Base-by-base conservation (phyloP, 2,329 filamentous ascomycete genomes). In the Neofusicoccum sp. region DNA sequence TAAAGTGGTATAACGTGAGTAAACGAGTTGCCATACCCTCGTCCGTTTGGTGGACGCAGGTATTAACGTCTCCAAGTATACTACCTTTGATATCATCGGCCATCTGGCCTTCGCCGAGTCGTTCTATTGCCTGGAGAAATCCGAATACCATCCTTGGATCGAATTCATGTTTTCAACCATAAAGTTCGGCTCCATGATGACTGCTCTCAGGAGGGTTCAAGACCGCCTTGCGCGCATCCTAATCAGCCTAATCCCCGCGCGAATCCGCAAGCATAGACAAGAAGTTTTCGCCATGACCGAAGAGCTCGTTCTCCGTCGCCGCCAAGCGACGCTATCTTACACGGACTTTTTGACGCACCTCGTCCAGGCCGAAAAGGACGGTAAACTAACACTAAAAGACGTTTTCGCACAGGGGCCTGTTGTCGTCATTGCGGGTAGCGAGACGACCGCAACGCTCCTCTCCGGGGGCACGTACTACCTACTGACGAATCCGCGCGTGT, bases 391-490 rank as follows among this genome's bases (percentile, higher is more conserved):
- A 9, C 22, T 43, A 12, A 6, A 9, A 22, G 56, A 59, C 49
- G 31, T 54, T 12, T 1, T 41, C 16, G 34, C 49, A 4, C 49
- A 54, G 11, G 36, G n/a, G 22, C 49, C 49, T 0, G 29, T 34
- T 11, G 16, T 54, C 8, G 49, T 81, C 65, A 61, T 78, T 5
- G 80, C 78, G 1, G 80, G 79, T 1, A 77, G 74, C 16, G 80
- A 83, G 62, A 81, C 80, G 0, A 78, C 78, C 0, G 79, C 80
- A 0, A 79, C 75, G 0, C 52, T 77, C 6, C 67, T 81, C 1
- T 73, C 71, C 11, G 79, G 77, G 4, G 54, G 75, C 5, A 77
- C 74, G 0, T 81, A 70, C 60, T 62, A 71, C n/a, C 68, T 79
- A 0, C 64, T 78, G 6, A 69, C 66, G 33, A 79, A 80, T 65